Percentiles rank a stretch among this genome's conserved stretches.
Evolutionary conservation across 805 yeast genomes (phyloP).

Genomic region (Candida patagonica): DNA sequence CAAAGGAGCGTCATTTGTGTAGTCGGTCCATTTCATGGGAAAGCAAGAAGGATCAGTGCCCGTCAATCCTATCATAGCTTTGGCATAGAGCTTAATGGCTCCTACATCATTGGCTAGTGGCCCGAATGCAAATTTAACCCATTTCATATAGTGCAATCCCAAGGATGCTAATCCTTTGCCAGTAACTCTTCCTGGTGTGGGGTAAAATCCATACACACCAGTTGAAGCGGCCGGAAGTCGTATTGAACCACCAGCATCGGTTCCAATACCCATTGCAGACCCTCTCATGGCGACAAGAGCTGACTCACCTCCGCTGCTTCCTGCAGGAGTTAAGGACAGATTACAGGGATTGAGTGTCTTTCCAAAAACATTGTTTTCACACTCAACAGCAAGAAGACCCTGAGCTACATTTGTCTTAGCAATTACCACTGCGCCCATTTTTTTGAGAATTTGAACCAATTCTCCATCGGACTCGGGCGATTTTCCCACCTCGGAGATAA

Average conservation of each 20-base stretch:
- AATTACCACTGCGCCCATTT: conserved; percentile 44
- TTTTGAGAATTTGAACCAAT: conserved; percentile 33
- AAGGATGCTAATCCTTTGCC: conserved; percentile 27
- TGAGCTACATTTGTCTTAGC: conserved; percentile 46
- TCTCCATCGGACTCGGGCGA: conserved; percentile 26
- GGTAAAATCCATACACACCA: conserved; percentile 41
- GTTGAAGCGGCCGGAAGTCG: conserved; percentile 40
- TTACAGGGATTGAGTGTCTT: conserved; percentile 35
- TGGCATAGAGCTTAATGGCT: conserved; percentile 62
- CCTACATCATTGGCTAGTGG: conserved; percentile 55
- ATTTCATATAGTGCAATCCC: conserved; percentile 68
- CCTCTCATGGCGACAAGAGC: conserved; percentile 37
- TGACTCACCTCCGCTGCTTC: conserved; percentile 46
- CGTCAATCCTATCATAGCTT: conserved; percentile 16
- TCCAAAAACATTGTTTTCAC: conserved; percentile 37
- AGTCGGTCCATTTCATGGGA: too few relatives aligned
- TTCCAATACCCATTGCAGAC: conserved; percentile 42
- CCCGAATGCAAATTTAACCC: conserved; percentile 55
- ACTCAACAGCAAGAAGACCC: conserved; percentile 43
- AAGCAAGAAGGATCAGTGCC: conserved; percentile 12
- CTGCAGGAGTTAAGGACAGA: conserved; percentile 32
- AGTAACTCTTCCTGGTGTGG: conserved; percentile 36
- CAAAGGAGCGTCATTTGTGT: too few relatives aligned
- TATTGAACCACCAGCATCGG: conserved; percentile 48
- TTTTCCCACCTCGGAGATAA: conserved; percentile 28